Conservation (phyloP, 148 eudicot genomes). For the Chenopodium formosanum region DNA sequence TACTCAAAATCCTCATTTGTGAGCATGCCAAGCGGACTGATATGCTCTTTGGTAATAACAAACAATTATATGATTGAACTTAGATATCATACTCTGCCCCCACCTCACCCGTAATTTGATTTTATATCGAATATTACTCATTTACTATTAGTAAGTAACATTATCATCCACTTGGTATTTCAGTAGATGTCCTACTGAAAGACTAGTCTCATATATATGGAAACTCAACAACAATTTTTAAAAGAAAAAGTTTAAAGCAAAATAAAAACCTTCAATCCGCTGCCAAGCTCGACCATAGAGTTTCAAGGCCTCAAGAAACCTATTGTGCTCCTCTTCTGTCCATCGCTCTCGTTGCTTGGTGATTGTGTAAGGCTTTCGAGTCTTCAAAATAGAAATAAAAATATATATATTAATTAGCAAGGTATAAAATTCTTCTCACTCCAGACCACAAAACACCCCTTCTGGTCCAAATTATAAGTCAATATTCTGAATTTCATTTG, state of each 20-base stretch:
- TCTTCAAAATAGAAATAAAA: constrained; percentile 37
- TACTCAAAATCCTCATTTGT: background rate
- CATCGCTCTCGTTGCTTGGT: constrained; percentile 99
- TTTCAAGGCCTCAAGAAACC: constrained; percentile 92
- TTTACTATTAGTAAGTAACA: too few relatives aligned
- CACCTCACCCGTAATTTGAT: background rate
- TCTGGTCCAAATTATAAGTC: background rate
- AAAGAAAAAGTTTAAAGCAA: constrained; percentile 11
- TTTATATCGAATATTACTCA: too few relatives aligned
- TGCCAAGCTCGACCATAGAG: constrained; percentile 99
- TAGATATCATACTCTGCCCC: background rate
- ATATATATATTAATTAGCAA: background rate
- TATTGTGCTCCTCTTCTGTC: constrained; percentile 96
- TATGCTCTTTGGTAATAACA: constrained; percentile 9
- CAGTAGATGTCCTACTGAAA: background rate
- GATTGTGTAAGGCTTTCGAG: constrained; percentile 93
- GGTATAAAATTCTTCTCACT: background rate
- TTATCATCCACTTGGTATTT: background rate
- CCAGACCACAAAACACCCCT: background rate
- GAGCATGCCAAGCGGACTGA: constrained; percentile 8
- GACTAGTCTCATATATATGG: background rate
- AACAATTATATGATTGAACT: background rate
- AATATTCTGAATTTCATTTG: too few relatives aligned
- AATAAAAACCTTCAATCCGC: constrained; percentile 79
- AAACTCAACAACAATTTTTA: background rate